These are phyloP conservation scores for Kokia cookei DNA, from an alignment of 441 rosid genomes.

Conservation along the genomic window DNA sequence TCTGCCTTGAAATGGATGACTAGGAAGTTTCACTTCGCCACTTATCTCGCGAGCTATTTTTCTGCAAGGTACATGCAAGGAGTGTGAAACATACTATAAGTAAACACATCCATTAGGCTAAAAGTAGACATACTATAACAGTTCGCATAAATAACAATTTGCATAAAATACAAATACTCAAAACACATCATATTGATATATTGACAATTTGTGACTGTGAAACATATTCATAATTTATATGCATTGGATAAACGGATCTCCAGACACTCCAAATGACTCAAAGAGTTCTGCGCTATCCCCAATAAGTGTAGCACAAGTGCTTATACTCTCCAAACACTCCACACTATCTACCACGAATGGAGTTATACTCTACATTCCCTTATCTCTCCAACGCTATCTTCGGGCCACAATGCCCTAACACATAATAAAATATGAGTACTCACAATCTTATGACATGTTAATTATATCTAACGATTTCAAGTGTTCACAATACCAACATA, in stretches of 20 bases:
- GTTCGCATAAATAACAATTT: no score
- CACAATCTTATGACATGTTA: no score
- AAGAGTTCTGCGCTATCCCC: not conserved
- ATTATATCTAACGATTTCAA: no score
- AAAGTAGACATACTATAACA: not conserved
- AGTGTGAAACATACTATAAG: not conserved
- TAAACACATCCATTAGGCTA: not conserved
- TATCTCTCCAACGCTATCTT: not conserved
- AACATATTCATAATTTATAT: not conserved
- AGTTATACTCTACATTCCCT: not conserved
- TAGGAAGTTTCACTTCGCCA: not conserved
- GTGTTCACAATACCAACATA: not conserved
- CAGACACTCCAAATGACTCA: not conserved
- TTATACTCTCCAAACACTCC: not conserved
- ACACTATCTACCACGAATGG: not conserved
- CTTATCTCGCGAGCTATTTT: not conserved
- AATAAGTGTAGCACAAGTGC: not conserved
- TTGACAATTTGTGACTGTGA: not conserved
- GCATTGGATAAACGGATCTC: not conserved
- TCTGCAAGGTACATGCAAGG: not conserved
- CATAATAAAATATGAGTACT: not conserved
- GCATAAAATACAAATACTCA: not conserved
- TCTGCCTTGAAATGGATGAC: not conserved
- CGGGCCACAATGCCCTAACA: not conserved
- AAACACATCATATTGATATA: not conserved